Conservation (phyloP, 225 moss, liverwort and hornwort species). For the Bryoerythrophyllum caledonicum region DNA sequence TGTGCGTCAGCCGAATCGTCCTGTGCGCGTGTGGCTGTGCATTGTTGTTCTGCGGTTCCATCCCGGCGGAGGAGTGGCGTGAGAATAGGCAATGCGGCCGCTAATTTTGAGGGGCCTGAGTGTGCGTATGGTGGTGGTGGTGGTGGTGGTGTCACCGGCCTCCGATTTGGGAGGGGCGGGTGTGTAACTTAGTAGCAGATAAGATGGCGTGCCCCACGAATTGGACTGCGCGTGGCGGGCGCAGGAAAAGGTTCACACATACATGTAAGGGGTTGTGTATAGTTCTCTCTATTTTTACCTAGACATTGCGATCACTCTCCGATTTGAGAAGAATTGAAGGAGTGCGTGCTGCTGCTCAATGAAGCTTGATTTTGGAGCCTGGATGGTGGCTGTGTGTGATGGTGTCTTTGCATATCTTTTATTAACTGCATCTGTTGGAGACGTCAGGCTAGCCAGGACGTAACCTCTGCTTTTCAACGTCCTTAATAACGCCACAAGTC, state of each 20-base stretch:
- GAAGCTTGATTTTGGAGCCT: conserved; percentile 30
- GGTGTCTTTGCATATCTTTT: too few species aligned
- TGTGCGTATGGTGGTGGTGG: conserved; percentile 33
- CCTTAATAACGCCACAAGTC: too few species aligned
- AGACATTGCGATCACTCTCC: conserved; percentile 45
- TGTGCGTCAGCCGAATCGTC: conserved; percentile 23
- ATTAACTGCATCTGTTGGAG: too few species aligned
- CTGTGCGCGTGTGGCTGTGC: conserved; percentile 14
- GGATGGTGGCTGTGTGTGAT: conserved; percentile 16
- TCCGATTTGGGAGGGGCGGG: conserved; percentile 52
- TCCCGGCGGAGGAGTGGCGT: conserved; percentile 29
- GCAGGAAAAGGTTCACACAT: conserved; percentile 42
- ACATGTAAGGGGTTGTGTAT: conserved; percentile 65
- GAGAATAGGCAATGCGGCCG: conserved; percentile 25
- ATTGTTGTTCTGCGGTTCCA: conserved; percentile 23
- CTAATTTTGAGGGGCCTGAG: conserved; percentile 48
- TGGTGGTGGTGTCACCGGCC: conserved; percentile 40
- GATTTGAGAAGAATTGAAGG: conserved; percentile 47
- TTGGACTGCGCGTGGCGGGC: conserved; percentile 41
- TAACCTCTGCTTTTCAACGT: too few species aligned
- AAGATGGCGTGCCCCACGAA: conserved; percentile 37
- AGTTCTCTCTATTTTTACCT: conserved; percentile 60
- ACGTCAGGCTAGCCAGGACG: too few species aligned
- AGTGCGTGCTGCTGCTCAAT: conserved; percentile 33
- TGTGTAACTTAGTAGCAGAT: conserved; percentile 63